Evolutionary conservation across 192 early-diverging fungal species (phyloP), one percentile per base, ranked within the genome.

Genomic region (Entomortierella beljakovae): DNA sequence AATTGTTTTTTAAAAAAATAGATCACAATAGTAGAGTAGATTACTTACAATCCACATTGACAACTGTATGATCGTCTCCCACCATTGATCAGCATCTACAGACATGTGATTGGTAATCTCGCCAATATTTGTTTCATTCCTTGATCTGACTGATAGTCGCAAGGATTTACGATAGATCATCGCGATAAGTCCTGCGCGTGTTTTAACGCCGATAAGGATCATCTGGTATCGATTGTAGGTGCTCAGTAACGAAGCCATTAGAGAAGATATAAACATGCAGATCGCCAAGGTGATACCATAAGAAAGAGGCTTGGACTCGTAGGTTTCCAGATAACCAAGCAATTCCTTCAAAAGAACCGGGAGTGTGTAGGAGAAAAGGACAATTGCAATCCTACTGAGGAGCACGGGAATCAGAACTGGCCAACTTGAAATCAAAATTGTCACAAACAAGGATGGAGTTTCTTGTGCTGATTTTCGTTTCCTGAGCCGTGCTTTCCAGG

Each of bases 161-260:
- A 90, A 69, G 0, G 89, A 70, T 46, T 90, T 90, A 74, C 89
- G 85, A 38, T 88, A 90, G 26, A 90, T 65, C 40, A 86, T 84
- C 1, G 85, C 77, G 13, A 87, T 79, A 8, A 90, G 74, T 0
- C 85, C 83, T 0, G 87, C 67, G 13, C 65, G 83, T 72, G 25
- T 84, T 31, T 74, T 74, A 22, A 85, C 66, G 15, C 84, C 84
- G 59, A 81, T 80, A 23, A 61, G 66, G 26, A 83, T 71, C 83
- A 85, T 85, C 57, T 87, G 85, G 43, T 85, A 85, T 3, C 73
- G 73, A 23, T 76, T 76, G 42, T 76, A 76, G 33, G 65, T 68
- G 34, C 68, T 50, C 28, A 86, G 67, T 63, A 84, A 80, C n/a
- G 85, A 81, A 40, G 77, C 82, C 2, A 82, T 49, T 3, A 88